Evolutionary conservation across 208 protist genomes (phyloP), one percentile per base, ranked within the genome.

Genomic region (Crithidia thermophila): DNA sequence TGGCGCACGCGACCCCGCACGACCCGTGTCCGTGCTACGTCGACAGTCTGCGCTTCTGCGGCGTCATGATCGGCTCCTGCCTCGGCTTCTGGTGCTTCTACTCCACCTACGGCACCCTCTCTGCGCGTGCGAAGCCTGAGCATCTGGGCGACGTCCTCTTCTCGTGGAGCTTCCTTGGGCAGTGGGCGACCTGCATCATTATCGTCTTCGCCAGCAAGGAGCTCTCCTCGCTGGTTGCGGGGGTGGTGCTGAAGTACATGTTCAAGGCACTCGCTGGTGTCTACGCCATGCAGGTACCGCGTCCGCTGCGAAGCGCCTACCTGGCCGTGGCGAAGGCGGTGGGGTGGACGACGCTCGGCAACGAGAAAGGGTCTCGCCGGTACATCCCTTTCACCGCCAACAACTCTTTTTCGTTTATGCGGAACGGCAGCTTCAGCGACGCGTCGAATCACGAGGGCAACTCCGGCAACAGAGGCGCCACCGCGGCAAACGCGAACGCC

Each of bases 1-100:
- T 81, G 31, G 59, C 50, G 1, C 84, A 90, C 62, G 72, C 82
- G 11, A 76, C 79, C 3, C 87, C 87, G n/a, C 69, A 77, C 36
- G 82, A 90, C 55, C 63, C 67, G 30, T 93, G 87, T 49, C 84
- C 81, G 6, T 93, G 87, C 74, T 93, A 90, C 75, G 46, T 90
- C 5, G 87, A 93, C 62, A 88, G 79, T 62, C 39, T 90, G 42
- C 83, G 84, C 52, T 93, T 93, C 58, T 59, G 64, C 21, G 83
- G 82, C 5, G 80, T 75, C 14, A 72, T 83, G 66, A 23, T 75
- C 18, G 87, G 87, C 36, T 37, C 75, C 40, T 64, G 75, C 33
- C 45, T 75, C 4, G 87, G 84, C 21, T 65, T 76, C 21, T 88
- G 75, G 73, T 13, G 51, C 1, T 84, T 82, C 42, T 53, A 56